Percentiles rank a stretch among this genome's conserved stretches.
These are phyloP conservation scores for Decorospora gaudefroyi DNA, from an alignment of 2,329 filamentous ascomycete genomes.

Conservation along the genomic window DNA sequence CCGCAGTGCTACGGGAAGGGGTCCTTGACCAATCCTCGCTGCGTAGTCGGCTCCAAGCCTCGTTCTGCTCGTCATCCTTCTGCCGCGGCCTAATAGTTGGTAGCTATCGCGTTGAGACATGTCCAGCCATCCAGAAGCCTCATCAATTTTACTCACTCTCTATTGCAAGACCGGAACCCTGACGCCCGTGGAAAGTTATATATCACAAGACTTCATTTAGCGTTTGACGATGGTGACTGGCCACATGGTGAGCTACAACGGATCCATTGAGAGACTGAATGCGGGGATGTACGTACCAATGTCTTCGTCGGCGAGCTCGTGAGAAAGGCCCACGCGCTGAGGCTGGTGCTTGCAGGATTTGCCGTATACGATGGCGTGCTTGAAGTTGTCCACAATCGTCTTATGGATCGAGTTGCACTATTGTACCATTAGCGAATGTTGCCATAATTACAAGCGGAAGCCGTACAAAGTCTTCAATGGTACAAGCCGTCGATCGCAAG, in stretches of 20 bases:
- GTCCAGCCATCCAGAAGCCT: slow-evolving; percentile 35
- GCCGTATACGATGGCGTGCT: slow-evolving; percentile 92
- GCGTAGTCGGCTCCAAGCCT: slow-evolving; percentile 33
- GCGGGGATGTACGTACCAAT: slow-evolving; percentile 68
- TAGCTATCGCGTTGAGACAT: slow-evolving; percentile 42
- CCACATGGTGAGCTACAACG: slow-evolving; percentile 30
- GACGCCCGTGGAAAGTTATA: slow-evolving; percentile 24
- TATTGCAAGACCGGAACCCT: slow-evolving; percentile 25
- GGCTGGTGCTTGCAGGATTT: slow-evolving; percentile 99
- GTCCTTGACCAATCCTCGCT: slow-evolving; percentile 41
- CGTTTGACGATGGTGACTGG: slow-evolving; percentile 52
- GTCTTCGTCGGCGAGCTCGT: slow-evolving; percentile 95
- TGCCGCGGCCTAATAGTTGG: slow-evolving; percentile 34
- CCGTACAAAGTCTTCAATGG: slow-evolving; percentile 95
- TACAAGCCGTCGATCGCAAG: slow-evolving; percentile 77
- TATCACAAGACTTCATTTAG: slow-evolving; percentile 33
- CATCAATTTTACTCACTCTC: slow-evolving; percentile 33
- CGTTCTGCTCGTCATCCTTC: slow-evolving; percentile 38
- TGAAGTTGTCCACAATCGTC: slow-evolving; percentile 94
- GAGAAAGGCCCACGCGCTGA: slow-evolving; percentile 86
- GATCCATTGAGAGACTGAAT: slow-evolving; percentile 14
- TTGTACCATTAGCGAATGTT: slow-evolving; percentile 44
- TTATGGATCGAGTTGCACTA: slow-evolving; percentile 98
- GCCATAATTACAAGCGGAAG: slow-evolving; percentile 15
- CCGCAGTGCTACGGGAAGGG: slow-evolving; percentile 39